Base-by-base conservation (phyloP, 495 filamentous ascomycete species). In the Barbatosphaeria neglecta region DNA sequence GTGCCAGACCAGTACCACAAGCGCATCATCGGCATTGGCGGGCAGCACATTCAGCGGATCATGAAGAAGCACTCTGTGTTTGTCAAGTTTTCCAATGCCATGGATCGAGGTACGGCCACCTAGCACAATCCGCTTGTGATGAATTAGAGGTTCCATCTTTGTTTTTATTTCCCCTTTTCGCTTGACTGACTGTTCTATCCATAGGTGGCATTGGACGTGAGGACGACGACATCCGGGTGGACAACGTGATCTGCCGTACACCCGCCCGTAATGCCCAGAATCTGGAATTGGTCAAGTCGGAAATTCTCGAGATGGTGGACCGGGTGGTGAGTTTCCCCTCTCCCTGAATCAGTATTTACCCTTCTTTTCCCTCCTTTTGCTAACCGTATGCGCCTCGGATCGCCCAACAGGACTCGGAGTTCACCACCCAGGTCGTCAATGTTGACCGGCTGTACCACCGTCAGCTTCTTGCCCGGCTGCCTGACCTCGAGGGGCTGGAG, bases 41-140 rank as follows among this genome's bases (percentile, higher is more conserved):
- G 92, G 16, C 88, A 95, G 61, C 93, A 97, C 56, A 99, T 99
- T 56, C 92, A 99, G 61, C 89, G 89, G 47, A 97, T 97, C 69
- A 99, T 97, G 92, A 99, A 99, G 72, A 96, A 96, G 65, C 93
- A 99, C 68, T 99, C 92, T 2, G 92, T 99, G 47, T 99, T 97
- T 52, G 92, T 99, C 69, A 99, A 99, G 62, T 99, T 99, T 60
- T 94, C 88, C 51, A 99, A 99, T 57, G 92, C 93, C 22, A 97
- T 97, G 93, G 92, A 99, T 64, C 85, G 92, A 54, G 74, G 73
- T 64, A 62, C 50, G 56, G n/a, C n/a, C 27, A 27, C 18, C 38
- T 22, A 11, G 9, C 9, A 16, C 2, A 23, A 9, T 8, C 28
- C 22, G n/a, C n/a, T n/a, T 13, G 5, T 28, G 8, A 11, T 43